Base-by-base conservation (phyloP, 108 stramenopile species). In the Schizochytrium sp. region DNA sequence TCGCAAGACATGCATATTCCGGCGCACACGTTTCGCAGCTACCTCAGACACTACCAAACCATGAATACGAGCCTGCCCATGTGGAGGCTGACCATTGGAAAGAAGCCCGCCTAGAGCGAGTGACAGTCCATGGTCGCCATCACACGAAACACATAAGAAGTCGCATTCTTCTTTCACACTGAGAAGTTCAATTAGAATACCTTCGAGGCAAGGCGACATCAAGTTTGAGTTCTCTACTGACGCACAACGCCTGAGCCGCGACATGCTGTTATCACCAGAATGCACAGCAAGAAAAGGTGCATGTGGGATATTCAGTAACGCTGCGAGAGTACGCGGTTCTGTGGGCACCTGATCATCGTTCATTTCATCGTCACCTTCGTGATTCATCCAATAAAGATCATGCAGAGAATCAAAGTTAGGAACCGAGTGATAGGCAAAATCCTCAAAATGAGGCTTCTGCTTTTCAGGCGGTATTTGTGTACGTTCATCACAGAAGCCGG, bases 381-480 rank as follows among this genome's bases (percentile, higher is more conserved):
- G 76, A 42, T 83, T 83, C 76, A 83, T 83, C 76, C 76, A 83
- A 28, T 83, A 83, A 17, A 83, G 47, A 55, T 83, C 76, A 53
- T 83, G 76, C 3, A 83, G 76, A 13, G 15, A 10, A 7, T 83
- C 76, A 28, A 83, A 83, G 28, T 83, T 83, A 7, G 76, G 53
- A 10, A 12, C 50, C 5, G 76, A 49, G 53, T 55, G 76, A 38
- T 83, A 55, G 28, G 45, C 47, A 55, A 83, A 83, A 53, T 55
- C 47, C 76, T 46, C 76, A 28, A 19, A 46, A n/a, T 28, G 76
- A 47, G 76, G 76, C 47, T 83, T 83, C n/a, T 3, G 76, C 76
- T 50, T 12, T 38, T 55, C 53, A 5, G 76, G 53, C 45, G 47
- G 50, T n/a, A 83, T 47, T 53, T 7, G 76, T 13, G 76, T 83